Percentiles rank a stretch among this genome's conserved stretches.
Evolutionary conservation across 352 stramenopile genomes (phyloP).

Genomic region (Globisporangium acanthophoron): DNA sequence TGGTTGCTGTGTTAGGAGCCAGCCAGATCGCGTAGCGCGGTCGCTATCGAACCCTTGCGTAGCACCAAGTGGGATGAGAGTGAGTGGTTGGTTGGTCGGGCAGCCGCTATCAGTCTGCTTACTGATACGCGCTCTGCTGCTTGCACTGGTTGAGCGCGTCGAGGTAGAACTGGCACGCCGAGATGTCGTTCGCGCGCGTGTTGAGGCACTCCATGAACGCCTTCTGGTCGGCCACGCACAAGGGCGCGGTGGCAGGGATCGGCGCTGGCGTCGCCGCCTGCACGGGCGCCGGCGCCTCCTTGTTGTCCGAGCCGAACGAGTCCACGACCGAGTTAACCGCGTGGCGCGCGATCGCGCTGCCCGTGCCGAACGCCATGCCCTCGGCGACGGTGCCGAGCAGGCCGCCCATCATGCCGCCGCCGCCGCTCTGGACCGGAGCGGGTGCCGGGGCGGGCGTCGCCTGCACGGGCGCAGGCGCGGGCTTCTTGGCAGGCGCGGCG

Average conservation of each 20-base stretch:
- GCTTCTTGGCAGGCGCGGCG: conserved; percentile 3
- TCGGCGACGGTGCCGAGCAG: conserved; percentile 94
- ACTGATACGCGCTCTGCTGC: conserved; percentile 59
- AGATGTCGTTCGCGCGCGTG: conserved; percentile 70
- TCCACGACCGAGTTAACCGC: conserved; percentile 65
- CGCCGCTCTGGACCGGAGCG: conserved; percentile 22
- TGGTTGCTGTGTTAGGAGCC: too few species aligned
- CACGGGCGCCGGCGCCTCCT: conserved; percentile 12
- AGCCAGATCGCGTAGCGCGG: too few species aligned
- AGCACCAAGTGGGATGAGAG: too few species aligned
- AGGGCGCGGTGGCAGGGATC: conserved; percentile 13
- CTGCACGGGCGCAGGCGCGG: conserved; percentile 24
- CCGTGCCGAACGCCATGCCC: conserved; percentile 96
- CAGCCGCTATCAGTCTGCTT: conserved; percentile 5
- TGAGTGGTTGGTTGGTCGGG: not conserved
- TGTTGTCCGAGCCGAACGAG: conserved; percentile 55
- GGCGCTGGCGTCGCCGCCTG: conserved; percentile 9
- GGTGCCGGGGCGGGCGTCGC: conserved; percentile 25
- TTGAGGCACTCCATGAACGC: conserved; percentile 79
- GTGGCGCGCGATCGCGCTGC: conserved; percentile 92
- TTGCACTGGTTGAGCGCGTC: conserved; percentile 83
- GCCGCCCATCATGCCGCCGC: conserved; percentile 86
- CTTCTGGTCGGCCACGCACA: conserved; percentile 65
- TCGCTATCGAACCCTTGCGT: too few species aligned
- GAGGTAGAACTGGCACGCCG: conserved; percentile 82